Evolutionary conservation across 495 filamentous ascomycete genomes (phyloP).

Genomic region (Penicillium arizonense): DNA sequence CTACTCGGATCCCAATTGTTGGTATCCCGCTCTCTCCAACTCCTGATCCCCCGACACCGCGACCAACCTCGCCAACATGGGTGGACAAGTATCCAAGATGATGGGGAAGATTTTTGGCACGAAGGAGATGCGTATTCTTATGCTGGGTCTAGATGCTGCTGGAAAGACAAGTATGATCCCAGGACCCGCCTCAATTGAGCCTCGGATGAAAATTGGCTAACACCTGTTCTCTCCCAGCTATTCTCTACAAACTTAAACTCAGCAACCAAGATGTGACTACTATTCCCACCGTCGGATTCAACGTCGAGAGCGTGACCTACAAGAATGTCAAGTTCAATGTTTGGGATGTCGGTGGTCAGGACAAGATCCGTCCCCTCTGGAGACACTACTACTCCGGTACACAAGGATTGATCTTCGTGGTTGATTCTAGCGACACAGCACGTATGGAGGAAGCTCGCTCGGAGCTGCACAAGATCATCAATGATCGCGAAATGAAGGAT

Average conservation of each 20-base stretch:
- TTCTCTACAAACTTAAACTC: constrained; percentile 99
- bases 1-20: constrained; percentile 2
- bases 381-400: constrained; percentile 98
- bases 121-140: constrained; percentile 96
- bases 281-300: constrained; percentile 99
- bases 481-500: constrained; percentile 98
- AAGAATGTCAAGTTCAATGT: constrained; percentile 99
- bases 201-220: constrained; percentile 10
- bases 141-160: constrained; percentile 96
- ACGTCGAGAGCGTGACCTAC: constrained; percentile 98
- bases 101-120: constrained; percentile 98
- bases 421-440: constrained; percentile 84
- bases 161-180: constrained; percentile 84
- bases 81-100: constrained; percentile 79
- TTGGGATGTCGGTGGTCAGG: constrained; percentile 99
- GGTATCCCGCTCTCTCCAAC: neutral
- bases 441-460: constrained; percentile 87
- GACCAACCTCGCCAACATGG: constrained; percentile 55
- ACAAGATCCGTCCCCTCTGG: constrained; percentile 98
- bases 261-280: constrained; percentile 93
- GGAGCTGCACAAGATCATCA: constrained; percentile 92
- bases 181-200: neutral
- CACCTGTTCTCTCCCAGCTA: constrained; percentile 50
- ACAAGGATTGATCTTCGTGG: constrained; percentile 96
- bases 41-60: constrained; percentile 9